Evolutionary conservation across 768 basidiomycete genomes (phyloP), one percentile per base, ranked within the genome.

Genomic region (Suillus variegatus): DNA sequence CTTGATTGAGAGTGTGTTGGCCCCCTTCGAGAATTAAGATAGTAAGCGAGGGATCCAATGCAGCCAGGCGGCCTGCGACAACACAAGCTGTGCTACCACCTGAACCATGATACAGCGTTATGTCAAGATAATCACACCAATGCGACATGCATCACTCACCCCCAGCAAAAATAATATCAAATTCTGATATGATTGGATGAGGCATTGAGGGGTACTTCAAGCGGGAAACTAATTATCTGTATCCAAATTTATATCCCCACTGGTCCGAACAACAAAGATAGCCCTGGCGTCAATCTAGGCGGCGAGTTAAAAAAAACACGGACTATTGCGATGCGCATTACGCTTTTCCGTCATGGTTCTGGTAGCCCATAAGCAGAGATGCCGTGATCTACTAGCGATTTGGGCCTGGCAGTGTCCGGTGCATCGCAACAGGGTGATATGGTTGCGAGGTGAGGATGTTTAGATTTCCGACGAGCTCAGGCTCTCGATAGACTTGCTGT

Each of bases 21-120:
- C 76, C 76, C 6, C 65, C 65, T 63, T 76, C 75, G 18, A 76
- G 65, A 32, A 76, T 20, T 9, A 75, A 66, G 43, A 77, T 74
- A 46, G 65, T 73, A 40, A 75, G 72, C 9, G 65, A 64, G 6
- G 76, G 75, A 41, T 75, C 69, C 5, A 70, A 71, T 0, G 65
- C 61, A 16, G 69, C 68, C 10, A 77, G 65, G 20, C 76, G 71
- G 2, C 72, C 72, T 40, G 76, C 76, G 2, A 67, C 65, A 12
- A 78, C 67, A 51, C 73, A 72, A 10, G 73, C 76, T 5, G 73
- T 67, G 18, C 73, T 69, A 32, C 76, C 76, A 0, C 70, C 71
- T 72, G 38, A 18, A 60, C n/a, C 40, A 14, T 2, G 28, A 52
- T 25, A 51, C 14, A 8, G 7, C 20, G 9, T 12, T 35, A 58